Evolutionary conservation across 192 early-diverging fungal genomes (phyloP).

Genomic region (Podila minutissima): DNA sequence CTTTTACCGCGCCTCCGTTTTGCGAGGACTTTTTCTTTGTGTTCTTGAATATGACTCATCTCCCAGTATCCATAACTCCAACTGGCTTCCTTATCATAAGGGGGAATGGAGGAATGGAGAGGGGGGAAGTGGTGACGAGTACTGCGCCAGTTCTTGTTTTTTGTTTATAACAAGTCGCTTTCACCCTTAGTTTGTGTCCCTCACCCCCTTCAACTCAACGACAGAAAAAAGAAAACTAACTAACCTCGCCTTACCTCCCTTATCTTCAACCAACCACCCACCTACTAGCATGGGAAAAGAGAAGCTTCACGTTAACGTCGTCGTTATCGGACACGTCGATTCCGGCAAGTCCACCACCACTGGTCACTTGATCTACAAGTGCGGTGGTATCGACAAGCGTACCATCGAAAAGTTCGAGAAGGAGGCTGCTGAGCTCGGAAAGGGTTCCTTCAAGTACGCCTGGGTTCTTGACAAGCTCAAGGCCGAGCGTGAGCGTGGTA

Average conservation of each 20-base stretch:
- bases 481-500: conserved; percentile 99
- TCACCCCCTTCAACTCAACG: neutral
- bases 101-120: no score
- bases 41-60: no score
- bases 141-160: no score
- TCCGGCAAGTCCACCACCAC: conserved; percentile 99
- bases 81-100: no score
- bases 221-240: conserved; percentile 8
- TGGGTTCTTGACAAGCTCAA: conserved; percentile 99
- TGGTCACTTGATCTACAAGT: conserved; percentile 99
- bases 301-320: conserved; percentile 90
- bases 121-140: no score
- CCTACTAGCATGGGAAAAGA: conserved; percentile 64
- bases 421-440: conserved; percentile 98
- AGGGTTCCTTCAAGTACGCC: conserved; percentile 99
- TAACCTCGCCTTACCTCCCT: neutral
- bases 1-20: no score
- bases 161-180: no score
- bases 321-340: conserved; percentile 99
- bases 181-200: no score
- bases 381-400: conserved; percentile 99
- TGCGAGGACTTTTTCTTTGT: no score
- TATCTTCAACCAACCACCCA: neutral
- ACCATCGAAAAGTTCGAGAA: conserved; percentile 99
- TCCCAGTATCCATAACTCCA: no score